Conservation (phyloP, 768 basidiomycete species). For the Lactarius tabidus region DNA sequence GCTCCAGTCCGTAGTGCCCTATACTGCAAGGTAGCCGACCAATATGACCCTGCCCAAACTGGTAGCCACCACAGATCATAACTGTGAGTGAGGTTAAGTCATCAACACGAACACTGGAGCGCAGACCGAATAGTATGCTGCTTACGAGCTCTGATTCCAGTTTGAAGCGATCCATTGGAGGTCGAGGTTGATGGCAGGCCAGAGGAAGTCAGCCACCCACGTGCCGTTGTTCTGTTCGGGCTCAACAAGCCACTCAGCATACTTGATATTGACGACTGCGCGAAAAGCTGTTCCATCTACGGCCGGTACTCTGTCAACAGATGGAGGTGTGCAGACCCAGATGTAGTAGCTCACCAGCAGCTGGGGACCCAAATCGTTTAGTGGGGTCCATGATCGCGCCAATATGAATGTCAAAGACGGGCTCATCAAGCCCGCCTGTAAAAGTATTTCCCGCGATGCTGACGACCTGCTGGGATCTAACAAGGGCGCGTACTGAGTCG, state of each 20-base stretch:
- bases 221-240: constrained; percentile 10
- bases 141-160: constrained; percentile 22
- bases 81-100: neutral
- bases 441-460: constrained; percentile 1
- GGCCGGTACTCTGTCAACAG: neutral
- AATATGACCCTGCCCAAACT: constrained; percentile 16
- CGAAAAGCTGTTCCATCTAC: constrained; percentile 19
- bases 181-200: constrained; percentile 17
- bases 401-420: constrained; percentile 12
- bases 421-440: constrained; percentile 14
- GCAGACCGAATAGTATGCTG: too few species aligned
- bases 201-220: neutral
- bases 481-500: constrained; percentile 4
- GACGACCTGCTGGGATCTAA: constrained; percentile 15
- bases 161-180: constrained; percentile 15
- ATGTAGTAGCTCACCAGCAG: constrained; percentile 10
- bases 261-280: constrained; percentile 13
- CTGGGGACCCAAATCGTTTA: constrained; percentile 6
- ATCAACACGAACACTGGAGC: neutral
- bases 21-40: constrained; percentile 16
- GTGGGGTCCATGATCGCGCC: neutral
- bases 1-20: constrained; percentile 13
- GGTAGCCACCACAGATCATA: constrained; percentile 18
- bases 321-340: too few species aligned
- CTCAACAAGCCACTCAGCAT: constrained; percentile 16